phyloP scores from a whole-genome alignment of 495 filamentous ascomycete species.

The Penicillium verhagenii region DNA sequence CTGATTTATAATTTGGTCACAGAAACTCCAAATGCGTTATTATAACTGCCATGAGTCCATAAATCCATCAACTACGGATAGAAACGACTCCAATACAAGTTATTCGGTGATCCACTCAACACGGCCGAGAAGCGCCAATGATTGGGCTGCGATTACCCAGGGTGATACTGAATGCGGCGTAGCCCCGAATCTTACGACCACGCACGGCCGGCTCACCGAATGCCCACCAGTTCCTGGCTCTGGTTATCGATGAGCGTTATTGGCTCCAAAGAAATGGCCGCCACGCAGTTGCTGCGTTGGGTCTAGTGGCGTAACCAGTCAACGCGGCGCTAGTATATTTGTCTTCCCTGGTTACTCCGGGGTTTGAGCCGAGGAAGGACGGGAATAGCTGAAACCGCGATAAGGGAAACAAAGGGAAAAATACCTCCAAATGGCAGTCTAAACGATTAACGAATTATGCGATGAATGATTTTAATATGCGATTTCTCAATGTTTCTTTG shows the following conservation, averaged over 20 bases:
- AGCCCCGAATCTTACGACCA: constrained; percentile 21
- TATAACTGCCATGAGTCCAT: too few species aligned
- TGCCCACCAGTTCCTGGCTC: constrained; percentile 22
- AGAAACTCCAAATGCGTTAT: too few species aligned
- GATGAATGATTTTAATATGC: too few species aligned
- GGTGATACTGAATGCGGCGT: constrained; percentile 23
- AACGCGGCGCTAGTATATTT: constrained; percentile 7
- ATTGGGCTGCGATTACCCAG: constrained; percentile 19
- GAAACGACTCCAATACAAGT: not conserved
- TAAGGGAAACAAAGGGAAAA: not conserved
- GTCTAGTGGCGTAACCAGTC: constrained; percentile 13
- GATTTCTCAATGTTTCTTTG: too few species aligned
- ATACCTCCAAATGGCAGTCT: not conserved
- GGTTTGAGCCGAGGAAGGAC: not conserved
- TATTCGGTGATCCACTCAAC: constrained; percentile 11
- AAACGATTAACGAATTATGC: not conserved
- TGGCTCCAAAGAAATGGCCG: constrained; percentile 6
- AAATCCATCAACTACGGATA: too few species aligned
- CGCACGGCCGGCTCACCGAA: constrained; percentile 16
- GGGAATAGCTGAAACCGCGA: constrained; percentile 4
- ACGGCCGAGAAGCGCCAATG: constrained; percentile 12
- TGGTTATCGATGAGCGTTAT: constrained; percentile 9
- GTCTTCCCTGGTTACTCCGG: constrained; percentile 7
- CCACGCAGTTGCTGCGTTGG: constrained; percentile 7
- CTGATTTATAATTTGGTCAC: too few species aligned